These are phyloP conservation scores for Diophrys appendiculata DNA, from an alignment of 73 alveolate species.

Conservation along the genomic window DNA sequence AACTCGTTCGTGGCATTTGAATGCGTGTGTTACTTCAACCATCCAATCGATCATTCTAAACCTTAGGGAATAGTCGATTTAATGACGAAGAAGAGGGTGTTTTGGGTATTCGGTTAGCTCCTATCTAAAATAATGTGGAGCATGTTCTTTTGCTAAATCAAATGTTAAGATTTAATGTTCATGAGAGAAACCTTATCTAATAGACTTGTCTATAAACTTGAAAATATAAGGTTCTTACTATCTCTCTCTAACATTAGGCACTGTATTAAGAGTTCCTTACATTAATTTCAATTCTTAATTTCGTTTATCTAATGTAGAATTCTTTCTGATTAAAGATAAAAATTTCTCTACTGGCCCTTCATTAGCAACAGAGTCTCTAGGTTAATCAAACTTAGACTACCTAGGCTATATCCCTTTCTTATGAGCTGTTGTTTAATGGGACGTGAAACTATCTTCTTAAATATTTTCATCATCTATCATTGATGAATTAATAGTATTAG, in stretches of 20 bases:
- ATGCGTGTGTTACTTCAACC: slow-evolving; percentile 69
- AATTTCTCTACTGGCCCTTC: not conserved
- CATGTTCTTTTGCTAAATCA: not conserved
- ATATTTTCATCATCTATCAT: too few relatives aligned
- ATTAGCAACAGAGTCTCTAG: not conserved
- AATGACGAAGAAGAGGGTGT: slow-evolving; percentile 30
- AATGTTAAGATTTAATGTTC: not conserved
- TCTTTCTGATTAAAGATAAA: not conserved
- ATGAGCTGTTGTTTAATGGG: too few relatives aligned
- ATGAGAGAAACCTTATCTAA: not conserved
- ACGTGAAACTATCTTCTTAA: too few relatives aligned
- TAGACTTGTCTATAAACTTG: not conserved
- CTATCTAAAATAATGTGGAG: not conserved
- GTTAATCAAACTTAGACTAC: not conserved
- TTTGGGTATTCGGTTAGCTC: not conserved
- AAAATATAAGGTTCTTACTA: too few relatives aligned
- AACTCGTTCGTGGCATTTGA: slow-evolving; percentile 51
- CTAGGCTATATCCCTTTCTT: not conserved
- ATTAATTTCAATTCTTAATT: too few relatives aligned
- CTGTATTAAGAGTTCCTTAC: too few relatives aligned
- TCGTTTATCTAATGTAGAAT: not conserved
- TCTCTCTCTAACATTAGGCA: too few relatives aligned
- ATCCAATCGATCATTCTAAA: slow-evolving; percentile 80
- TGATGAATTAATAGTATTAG: too few relatives aligned
- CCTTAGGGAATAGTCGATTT: slow-evolving; percentile 65